Evolutionary conservation across 1,284 basidiomycete species (phyloP), one percentile per base, ranked within the genome.

Genomic region (Naganishia albida): DNA sequence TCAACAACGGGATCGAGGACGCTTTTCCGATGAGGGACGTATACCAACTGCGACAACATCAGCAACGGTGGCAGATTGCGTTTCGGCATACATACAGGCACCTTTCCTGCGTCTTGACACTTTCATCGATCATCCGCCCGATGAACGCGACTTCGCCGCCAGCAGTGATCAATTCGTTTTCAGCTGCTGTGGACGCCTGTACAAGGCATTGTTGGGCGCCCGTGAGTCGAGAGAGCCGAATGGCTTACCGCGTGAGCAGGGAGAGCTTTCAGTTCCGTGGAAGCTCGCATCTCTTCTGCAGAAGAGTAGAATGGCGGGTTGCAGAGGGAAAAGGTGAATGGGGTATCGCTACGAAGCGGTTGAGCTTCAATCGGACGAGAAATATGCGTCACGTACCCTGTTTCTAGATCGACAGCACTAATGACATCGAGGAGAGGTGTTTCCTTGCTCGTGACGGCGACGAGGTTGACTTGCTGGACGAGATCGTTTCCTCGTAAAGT

Each of bases 251-350:
- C 87, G 69, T 82, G 86, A 0, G 91, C 86, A 3, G 78, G 80
- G 13, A 80, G 72, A 49, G 83, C 83, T 72, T 96, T 95, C 7
- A 78, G 78, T 20, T 82, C 82, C 0, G 85, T 84, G 2, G 86
- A 86, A 1, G 78, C 76, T 0, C 73, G 70, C 4, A 93, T 84
- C 64, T 98, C 93, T 25, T 86, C 84, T 0, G 75, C 71, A 59
- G 86, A 89, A 15, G 80, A 75, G 74, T 95, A 98, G 78, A 98
- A 98, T 0, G 94, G 94, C 0, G 95, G 95, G 74, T 98, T 98
- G 79, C 93, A 97, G 86, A 98, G 91, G 0, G 86, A 86, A 70
- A 94, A 90, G 65, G 86, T 83, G 75, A 84, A 85, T 25, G 82
- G 77, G 38, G 25, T 15, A 38, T 18, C 13, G 28, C 23, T 39